Conservation (phyloP, 2,329 filamentous ascomycete genomes). For the Mycosphaerella sp. region DNA sequence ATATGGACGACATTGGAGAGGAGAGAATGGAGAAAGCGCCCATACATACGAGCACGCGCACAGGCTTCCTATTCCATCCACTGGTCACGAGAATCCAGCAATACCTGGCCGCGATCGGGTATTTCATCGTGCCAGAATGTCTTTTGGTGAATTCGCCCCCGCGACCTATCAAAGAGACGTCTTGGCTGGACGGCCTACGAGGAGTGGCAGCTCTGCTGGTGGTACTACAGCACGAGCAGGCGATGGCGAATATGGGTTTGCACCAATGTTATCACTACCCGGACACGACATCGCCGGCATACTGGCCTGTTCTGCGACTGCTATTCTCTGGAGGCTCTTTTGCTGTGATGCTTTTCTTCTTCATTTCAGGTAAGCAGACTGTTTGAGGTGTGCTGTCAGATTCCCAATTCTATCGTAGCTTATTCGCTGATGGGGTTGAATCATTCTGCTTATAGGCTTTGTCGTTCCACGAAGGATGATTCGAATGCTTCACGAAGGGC, state of each 20-base stretch:
- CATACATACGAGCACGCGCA: too few species aligned
- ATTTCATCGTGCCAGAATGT: neutral
- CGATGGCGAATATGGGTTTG: conserved; percentile 8
- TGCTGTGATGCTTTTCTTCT: conserved; percentile 48
- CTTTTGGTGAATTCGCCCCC: neutral
- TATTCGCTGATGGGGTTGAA: too few species aligned
- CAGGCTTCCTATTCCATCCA: too few species aligned
- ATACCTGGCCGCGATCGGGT: neutral
- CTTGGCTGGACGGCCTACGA: conserved; percentile 58
- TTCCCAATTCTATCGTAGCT: too few species aligned
- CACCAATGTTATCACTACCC: conserved; percentile 42
- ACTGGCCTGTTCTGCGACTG: conserved; percentile 9
- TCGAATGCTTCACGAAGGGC: conserved; percentile 20
- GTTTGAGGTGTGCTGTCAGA: too few species aligned
- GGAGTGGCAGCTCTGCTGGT: conserved; percentile 61
- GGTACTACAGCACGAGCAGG: conserved; percentile 54
- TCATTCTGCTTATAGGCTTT: conserved; percentile 36
- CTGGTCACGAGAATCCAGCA: too few species aligned
- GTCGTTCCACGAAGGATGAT: conserved; percentile 42
- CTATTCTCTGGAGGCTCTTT: conserved; percentile 57
- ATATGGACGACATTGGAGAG: too few species aligned
- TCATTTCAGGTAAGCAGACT: conserved; percentile 38
- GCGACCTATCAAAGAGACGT: conserved; percentile 35
- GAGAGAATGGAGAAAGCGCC: too few species aligned
- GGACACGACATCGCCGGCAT: conserved; percentile 52